Base-by-base conservation (phyloP, 2,329 filamentous ascomycete genomes). In the Cordyceps militaris region DNA sequence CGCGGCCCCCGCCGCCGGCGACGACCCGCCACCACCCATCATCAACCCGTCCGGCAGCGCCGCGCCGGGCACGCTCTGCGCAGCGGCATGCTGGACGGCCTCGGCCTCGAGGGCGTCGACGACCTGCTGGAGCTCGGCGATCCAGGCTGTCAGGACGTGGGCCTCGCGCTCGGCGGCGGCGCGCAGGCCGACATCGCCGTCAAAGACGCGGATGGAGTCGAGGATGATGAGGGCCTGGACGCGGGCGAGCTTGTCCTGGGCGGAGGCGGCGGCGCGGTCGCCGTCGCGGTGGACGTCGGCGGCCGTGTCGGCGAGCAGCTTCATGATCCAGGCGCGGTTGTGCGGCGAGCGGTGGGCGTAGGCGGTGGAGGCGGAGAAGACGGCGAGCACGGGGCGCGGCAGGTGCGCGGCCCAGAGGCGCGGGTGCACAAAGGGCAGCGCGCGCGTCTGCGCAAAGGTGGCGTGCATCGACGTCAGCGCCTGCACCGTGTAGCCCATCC, bases 381-480 rank as follows among this genome's bases (percentile, higher is more conserved):
- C 73, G 6, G 71, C 63, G 36, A 76, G 63, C 38, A 78, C 70
- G 26, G 71, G 68, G 23, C 67, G 69, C 24, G 76, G 75, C 21
- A 75, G 69, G 42, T 66, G 65, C 59, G 66, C 61, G 47, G 69
- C 65, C 67, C 78, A 78, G 19, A 78, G 69, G 10, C 71, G 67
- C 36, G 70, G 67, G 62, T 79, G 76, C 56, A 78, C 67, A 61
- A 75, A 78, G 32, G 74, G 70, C 21, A 74, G 68, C 7, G 69
- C 63, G 58, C 70, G 70, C 5, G 70, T 69, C 30, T 64, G 66
- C 14, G 73, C 68, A 58, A 73, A 76, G 49, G 46, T 65, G 21
- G 60, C 50, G 63, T 70, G 73, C 44, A 76, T 61, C 24, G 65
- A 53, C 5, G 66, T 71, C 8, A 76, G 51, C 14, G 60, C 51